Evolutionary conservation across 1,284 basidiomycete genomes (phyloP).

Genomic region (Takashimella tepidaria): DNA sequence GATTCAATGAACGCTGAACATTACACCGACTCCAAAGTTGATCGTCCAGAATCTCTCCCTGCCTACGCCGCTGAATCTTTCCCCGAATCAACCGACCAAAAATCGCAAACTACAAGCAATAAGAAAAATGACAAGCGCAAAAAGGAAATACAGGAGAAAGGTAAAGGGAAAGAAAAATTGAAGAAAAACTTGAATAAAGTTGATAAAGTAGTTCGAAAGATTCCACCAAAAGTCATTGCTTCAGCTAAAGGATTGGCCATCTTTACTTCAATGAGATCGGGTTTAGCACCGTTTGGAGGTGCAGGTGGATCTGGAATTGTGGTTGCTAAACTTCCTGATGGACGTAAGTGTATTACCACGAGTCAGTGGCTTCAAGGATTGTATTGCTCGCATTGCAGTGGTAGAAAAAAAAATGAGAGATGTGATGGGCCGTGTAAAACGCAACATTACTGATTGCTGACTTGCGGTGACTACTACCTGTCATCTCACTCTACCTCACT

Average conservation of each 20-base stretch:
- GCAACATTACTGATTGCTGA: too few relatives aligned
- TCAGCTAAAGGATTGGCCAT: conserved; percentile 50
- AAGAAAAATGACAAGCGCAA: not conserved
- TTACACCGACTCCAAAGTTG: conserved; percentile 8
- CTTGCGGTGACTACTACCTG: too few relatives aligned
- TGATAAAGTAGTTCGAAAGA: conserved; percentile 50
- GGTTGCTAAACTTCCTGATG: conserved; percentile 48
- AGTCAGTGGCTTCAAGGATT: too few relatives aligned
- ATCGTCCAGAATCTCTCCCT: conserved; percentile 47
- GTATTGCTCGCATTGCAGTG: too few relatives aligned
- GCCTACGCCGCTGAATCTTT: too few relatives aligned
- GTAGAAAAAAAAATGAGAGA: too few relatives aligned
- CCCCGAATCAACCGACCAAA: too few relatives aligned
- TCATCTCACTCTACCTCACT: too few relatives aligned
- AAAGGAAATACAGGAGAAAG: not conserved
- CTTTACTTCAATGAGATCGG: conserved; percentile 52
- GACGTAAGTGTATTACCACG: conserved; percentile 34
- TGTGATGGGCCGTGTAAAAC: too few relatives aligned
- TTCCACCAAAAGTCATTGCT: conserved; percentile 51
- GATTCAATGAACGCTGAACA: conserved; percentile 30
- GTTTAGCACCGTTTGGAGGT: conserved; percentile 53
- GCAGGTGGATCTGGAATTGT: conserved; percentile 52
- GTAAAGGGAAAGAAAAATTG: conserved; percentile 45
- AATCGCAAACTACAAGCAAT: conserved; percentile 53
- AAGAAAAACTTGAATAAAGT: conserved; percentile 23